phyloP scores from a whole-genome alignment of 1,284 basidiomycete species.

The Cutaneotrichosporon sp. region DNA sequence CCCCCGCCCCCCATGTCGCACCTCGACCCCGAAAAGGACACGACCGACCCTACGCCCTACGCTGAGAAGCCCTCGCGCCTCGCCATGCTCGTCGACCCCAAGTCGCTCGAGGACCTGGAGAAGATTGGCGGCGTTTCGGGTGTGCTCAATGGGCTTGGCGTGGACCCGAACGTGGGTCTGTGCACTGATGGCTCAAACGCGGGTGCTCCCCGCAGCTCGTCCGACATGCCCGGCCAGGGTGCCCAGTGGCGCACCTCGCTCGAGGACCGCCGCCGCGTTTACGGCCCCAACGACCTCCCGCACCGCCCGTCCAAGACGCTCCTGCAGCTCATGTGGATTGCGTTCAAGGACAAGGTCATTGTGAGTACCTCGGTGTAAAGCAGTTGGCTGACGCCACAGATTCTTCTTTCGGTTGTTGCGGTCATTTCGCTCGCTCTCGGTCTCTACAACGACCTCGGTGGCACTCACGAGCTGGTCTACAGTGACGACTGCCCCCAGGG shows the following conservation, averaged over 20 bases:
- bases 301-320: slow-evolving; percentile 74
- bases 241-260: slow-evolving; percentile 62
- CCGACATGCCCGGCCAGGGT: slow-evolving; percentile 45
- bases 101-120: slow-evolving; percentile 63
- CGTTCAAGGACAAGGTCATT: slow-evolving; percentile 92
- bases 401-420: slow-evolving; percentile 87
- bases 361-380: slow-evolving; percentile 55
- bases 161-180: slow-evolving; percentile 63
- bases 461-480: slow-evolving; percentile 59
- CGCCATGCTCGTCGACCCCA: slow-evolving; percentile 83
- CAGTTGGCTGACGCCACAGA: slow-evolving; percentile 56
- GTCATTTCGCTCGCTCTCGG: slow-evolving; percentile 91
- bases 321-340: slow-evolving; percentile 86
- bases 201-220: slow-evolving; percentile 29
- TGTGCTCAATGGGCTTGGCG: slow-evolving; percentile 74
- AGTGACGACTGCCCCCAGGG: slow-evolving; percentile 51
- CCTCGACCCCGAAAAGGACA: slow-evolving; percentile 58
- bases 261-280: slow-evolving; percentile 70
- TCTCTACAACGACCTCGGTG: slow-evolving; percentile 89
- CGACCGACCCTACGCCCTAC: slow-evolving; percentile 71
- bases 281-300: slow-evolving; percentile 82
- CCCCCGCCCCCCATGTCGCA: slow-evolving; percentile 34
- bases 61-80: slow-evolving; percentile 71
- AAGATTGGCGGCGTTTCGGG: slow-evolving; percentile 72
- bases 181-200: slow-evolving; percentile 24